These are phyloP conservation scores for Kurtzmaniella natalensis DNA, from an alignment of 1,139 yeast genomes.

Conservation along the genomic window DNA sequence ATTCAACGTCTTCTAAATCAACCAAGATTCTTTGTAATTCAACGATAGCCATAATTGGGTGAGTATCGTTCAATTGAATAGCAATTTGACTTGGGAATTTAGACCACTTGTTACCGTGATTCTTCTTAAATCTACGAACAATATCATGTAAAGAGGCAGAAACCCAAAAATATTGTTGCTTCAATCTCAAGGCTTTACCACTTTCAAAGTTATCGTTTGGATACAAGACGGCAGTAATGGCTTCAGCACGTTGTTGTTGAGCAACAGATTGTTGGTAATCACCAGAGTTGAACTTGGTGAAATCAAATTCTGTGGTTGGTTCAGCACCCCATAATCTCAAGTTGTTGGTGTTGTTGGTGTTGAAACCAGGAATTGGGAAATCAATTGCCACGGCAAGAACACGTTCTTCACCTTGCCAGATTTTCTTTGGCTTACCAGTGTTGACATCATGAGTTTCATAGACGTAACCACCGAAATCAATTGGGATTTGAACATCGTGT, in stretches of 20 bases:
- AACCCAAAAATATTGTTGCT: constrained; percentile 97
- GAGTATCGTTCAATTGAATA: constrained; percentile 92
- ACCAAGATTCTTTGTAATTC: constrained; percentile 84
- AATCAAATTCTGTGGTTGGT: constrained; percentile 91
- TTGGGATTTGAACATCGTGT: constrained; percentile 84
- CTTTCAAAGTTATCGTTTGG: constrained; percentile 90
- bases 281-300: constrained; percentile 86
- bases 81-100: constrained; percentile 85
- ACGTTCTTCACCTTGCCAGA: constrained; percentile 88
- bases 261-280: constrained; percentile 83
- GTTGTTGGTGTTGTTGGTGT: constrained; percentile 80
- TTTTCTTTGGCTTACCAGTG: constrained; percentile 46
- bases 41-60: constrained; percentile 88
- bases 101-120: constrained; percentile 65
- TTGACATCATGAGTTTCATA: constrained; percentile 55
- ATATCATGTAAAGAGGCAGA: constrained; percentile 91
- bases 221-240: constrained; percentile 85
- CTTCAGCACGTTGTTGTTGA: constrained; percentile 84
- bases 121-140: constrained; percentile 82
- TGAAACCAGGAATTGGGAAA: constrained; percentile 90
- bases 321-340: constrained; percentile 87
- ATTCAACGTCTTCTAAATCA: constrained; percentile 74
- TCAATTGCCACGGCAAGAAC: constrained; percentile 91
- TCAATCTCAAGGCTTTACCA: constrained; percentile 89
- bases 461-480: constrained; percentile 84